A percentile compares a stretch with the other conserved stretches of the same genome.
Conservation (phyloP, 495 filamentous ascomycete genomes). For the Aspergillus indologenus region DNA sequence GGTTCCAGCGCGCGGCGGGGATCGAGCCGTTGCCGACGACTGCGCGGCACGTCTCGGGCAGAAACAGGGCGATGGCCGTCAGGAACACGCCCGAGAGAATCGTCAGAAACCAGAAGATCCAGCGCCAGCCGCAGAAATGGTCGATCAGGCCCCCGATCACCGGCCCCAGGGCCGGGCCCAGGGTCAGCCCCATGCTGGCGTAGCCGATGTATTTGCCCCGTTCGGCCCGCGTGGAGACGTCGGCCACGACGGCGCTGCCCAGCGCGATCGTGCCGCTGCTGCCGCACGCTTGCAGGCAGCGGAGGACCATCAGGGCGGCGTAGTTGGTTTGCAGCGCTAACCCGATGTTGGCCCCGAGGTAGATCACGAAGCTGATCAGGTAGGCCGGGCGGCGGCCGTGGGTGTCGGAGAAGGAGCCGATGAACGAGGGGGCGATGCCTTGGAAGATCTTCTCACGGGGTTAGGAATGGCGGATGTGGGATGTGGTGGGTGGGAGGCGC, state of each 20-base stretch:
- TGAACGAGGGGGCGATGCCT: slow-evolving; percentile 47
- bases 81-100: slow-evolving; percentile 51
- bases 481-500: too few species aligned
- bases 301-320: slow-evolving; percentile 46
- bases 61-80: slow-evolving; percentile 24
- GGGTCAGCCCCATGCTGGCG: slow-evolving; percentile 23
- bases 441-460: slow-evolving; percentile 43
- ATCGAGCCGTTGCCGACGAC: slow-evolving; percentile 50
- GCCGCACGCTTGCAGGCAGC: slow-evolving; percentile 48
- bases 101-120: slow-evolving; percentile 72
- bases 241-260: slow-evolving; percentile 38
- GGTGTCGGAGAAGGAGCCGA: slow-evolving; percentile 45
- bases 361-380: slow-evolving; percentile 41
- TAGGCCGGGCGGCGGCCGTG: slow-evolving; percentile 47
- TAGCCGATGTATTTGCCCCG: slow-evolving; percentile 46
- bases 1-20: slow-evolving; percentile 37
- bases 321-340: slow-evolving; percentile 45
- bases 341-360: slow-evolving; percentile 46
- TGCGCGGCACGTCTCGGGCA: slow-evolving; percentile 45
- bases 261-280: slow-evolving; percentile 45
- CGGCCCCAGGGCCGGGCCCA: slow-evolving; percentile 56
- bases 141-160: slow-evolving; percentile 63
- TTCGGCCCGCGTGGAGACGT: slow-evolving; percentile 41
- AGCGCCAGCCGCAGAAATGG: slow-evolving; percentile 64
- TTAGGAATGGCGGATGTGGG: slow-evolving; percentile 1